phyloP scores from a whole-genome alignment of 2,329 filamentous ascomycete genomes.

The Trichoderma cornu-damae region DNA sequence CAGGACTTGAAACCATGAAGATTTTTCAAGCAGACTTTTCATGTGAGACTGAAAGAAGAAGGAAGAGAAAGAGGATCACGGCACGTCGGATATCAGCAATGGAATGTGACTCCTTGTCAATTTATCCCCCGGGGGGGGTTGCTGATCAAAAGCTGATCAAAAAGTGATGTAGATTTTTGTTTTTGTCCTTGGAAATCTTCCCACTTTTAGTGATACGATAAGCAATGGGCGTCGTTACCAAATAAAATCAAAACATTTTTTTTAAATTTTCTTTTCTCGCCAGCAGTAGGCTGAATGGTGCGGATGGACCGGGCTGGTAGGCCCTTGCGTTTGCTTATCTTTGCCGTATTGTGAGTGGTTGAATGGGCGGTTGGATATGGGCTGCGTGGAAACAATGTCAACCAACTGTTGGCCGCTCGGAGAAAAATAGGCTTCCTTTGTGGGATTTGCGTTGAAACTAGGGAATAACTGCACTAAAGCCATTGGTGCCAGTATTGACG shows the following conservation, averaged over 20 bases:
- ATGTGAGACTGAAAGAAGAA: neutral
- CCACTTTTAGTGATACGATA: conserved; percentile 10
- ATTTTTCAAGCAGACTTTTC: neutral
- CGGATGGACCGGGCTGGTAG: conserved; percentile 1
- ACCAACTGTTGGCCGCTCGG: neutral
- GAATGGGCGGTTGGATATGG: neutral
- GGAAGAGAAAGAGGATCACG: neutral
- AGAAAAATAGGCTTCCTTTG: neutral
- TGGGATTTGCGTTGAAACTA: neutral
- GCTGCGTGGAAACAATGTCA: neutral
- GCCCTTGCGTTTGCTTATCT: conserved; percentile 13
- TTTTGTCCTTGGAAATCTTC: neutral
- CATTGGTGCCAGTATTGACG: neutral
- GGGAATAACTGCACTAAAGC: neutral
- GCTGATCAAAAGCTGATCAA: neutral
- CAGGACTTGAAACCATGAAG: neutral
- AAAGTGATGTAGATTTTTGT: neutral
- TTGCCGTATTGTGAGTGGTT: conserved; percentile 7
- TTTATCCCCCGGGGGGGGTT: neutral
- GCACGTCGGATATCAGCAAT: neutral
- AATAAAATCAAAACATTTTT: conserved; percentile 3
- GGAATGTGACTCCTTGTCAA: neutral
- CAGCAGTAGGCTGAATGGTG: neutral
- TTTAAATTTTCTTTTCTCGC: neutral
- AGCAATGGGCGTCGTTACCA: conserved; percentile 6